Evolutionary conservation across 305 asterid genomes (phyloP).

Genomic region (Caryopteris hybrid): DNA sequence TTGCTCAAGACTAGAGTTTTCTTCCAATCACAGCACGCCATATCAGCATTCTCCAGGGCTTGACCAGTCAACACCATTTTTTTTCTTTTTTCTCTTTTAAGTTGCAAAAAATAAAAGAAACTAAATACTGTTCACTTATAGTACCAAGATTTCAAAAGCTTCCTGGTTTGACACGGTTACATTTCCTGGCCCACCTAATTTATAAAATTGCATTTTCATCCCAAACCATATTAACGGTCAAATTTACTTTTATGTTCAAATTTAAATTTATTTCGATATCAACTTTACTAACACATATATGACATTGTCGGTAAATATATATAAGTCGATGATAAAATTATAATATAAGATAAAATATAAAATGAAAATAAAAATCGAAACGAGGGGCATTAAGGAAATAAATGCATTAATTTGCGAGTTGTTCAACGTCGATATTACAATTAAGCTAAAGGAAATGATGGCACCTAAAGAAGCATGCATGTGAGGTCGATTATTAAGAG

Average conservation of each 20-base stretch:
- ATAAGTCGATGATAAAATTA: too few relatives aligned
- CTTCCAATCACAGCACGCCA: conserved; percentile 30
- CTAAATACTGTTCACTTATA: not conserved
- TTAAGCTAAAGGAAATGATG: conserved; percentile 28
- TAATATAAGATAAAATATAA: too few relatives aligned
- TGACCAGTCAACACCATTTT: not conserved
- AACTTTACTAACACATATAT: too few relatives aligned
- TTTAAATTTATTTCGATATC: too few relatives aligned
- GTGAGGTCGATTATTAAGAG: conserved; percentile 43
- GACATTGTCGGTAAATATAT: too few relatives aligned
- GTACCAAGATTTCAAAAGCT: not conserved
- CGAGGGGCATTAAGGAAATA: not conserved
- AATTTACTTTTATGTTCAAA: not conserved
- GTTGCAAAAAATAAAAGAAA: not conserved
- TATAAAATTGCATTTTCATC: conserved; percentile 8
- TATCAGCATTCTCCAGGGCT: conserved; percentile 14
- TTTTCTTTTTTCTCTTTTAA: not conserved
- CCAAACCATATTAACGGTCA: conserved; percentile 8
- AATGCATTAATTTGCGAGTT: conserved; percentile 27
- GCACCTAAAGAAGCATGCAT: conserved; percentile 29
- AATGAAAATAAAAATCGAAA: too few relatives aligned
- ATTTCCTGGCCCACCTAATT: conserved; percentile 31
- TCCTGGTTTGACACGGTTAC: conserved; percentile 18
- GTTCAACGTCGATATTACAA: conserved; percentile 39
- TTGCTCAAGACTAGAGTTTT: conserved; percentile 6